Percentiles rank a stretch among this genome's conserved stretches.
Evolutionary conservation across 2,329 filamentous ascomycete genomes (phyloP).

Genomic region (Trichoderma citrinoviride): DNA sequence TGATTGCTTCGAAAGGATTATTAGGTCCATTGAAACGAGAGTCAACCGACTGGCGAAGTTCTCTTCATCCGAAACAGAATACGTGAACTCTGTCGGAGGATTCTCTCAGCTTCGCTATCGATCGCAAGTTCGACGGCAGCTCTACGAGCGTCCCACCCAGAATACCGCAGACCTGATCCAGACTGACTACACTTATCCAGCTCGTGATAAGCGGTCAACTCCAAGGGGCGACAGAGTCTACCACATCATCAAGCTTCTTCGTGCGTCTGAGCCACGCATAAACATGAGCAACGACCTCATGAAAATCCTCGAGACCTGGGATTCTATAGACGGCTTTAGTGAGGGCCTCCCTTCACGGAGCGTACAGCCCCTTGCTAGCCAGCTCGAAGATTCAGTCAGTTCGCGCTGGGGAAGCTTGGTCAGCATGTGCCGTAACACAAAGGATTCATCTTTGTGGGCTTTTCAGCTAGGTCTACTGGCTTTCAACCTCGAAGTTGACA

Average conservation of each 20-base stretch:
- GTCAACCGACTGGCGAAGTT: background rate
- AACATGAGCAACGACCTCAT: background rate
- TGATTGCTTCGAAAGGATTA: slow-evolving; percentile 28
- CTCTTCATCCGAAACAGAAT: background rate
- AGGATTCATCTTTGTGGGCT: background rate
- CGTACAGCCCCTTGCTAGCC: background rate
- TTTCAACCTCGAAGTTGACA: slow-evolving; percentile 2
- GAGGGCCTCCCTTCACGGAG: background rate
- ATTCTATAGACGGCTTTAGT: slow-evolving; percentile 5
- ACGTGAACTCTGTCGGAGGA: background rate
- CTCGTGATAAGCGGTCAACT: background rate
- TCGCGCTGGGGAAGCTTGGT: slow-evolving; percentile 14
- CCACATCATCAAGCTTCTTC: background rate
- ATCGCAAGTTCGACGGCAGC: background rate
- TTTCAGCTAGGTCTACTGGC: slow-evolving; percentile 23
- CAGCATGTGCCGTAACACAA: background rate
- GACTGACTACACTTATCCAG: background rate
- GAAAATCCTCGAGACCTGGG: background rate
- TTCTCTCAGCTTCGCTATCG: slow-evolving; percentile 2
- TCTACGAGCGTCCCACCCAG: background rate
- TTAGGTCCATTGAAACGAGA: background rate
- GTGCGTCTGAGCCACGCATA: background rate
- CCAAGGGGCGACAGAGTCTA: background rate
- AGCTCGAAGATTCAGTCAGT: slow-evolving; percentile 12
- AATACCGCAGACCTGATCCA: background rate